phyloP scores from a whole-genome alignment of 2,329 filamentous ascomycete species.

The Paracoccidioides lutzii region DNA sequence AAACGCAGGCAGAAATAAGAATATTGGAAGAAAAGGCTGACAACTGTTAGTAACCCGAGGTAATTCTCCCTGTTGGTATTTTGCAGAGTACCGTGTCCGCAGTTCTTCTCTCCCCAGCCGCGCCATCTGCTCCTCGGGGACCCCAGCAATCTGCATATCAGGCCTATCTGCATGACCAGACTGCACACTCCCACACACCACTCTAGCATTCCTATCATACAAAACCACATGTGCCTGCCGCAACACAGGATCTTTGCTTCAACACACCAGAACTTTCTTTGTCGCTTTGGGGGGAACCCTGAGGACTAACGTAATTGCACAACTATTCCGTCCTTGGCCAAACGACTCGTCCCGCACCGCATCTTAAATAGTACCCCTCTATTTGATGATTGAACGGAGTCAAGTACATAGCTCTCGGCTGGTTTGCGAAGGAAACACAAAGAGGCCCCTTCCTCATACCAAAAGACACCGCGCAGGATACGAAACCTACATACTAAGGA shows the following conservation, averaged over 20 bases:
- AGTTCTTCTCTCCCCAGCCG: neutral
- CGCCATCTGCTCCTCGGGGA: neutral
- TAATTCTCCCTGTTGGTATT: neutral
- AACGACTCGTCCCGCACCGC: neutral
- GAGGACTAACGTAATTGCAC: neutral
- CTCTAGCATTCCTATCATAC: neutral
- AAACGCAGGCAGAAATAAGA: neutral
- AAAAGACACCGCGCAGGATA: neutral
- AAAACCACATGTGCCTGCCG: neutral
- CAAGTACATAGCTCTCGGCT: neutral
- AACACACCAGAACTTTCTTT: neutral
- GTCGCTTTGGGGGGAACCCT: neutral
- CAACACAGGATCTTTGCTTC: neutral
- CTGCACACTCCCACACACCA: neutral
- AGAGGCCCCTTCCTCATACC: neutral
- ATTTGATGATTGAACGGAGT: neutral
- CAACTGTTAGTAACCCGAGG: no score
- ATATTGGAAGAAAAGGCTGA: neutral
- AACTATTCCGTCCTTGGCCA: neutral
- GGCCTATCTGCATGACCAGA: conserved; percentile 2
- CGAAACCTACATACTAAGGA: neutral
- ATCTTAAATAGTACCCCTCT: neutral
- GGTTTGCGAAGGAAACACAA: neutral
- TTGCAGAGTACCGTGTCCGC: neutral
- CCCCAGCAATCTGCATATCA: neutral